Conservation (phyloP, 129 eudicot genomes). For the Lonicera japonica region DNA sequence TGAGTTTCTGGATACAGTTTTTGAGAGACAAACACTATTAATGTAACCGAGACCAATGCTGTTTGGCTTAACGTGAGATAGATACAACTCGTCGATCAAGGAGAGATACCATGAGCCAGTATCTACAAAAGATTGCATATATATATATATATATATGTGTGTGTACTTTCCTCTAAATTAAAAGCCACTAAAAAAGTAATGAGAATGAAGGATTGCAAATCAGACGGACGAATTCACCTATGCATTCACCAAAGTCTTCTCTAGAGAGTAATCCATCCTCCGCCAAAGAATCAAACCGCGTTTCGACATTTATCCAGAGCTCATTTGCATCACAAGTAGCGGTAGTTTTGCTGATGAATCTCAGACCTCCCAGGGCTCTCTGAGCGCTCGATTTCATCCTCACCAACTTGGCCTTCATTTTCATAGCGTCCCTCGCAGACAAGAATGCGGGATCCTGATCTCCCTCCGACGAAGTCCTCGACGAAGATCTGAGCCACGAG, state of each 20-base stretch:
- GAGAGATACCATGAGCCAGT: too few species aligned
- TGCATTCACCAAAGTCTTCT: constrained; percentile 88
- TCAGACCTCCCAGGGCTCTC: constrained; percentile 74
- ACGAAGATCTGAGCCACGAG: constrained; percentile 49
- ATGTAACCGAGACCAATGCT: too few species aligned
- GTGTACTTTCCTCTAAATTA: too few species aligned
- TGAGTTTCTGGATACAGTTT: too few species aligned
- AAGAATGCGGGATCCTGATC: constrained; percentile 28
- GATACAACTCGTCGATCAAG: too few species aligned
- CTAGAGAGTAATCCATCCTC: constrained; percentile 52
- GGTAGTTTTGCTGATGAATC: constrained; percentile 72
- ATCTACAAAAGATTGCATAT: too few species aligned
- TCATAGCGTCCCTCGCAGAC: constrained; percentile 59
- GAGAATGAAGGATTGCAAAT: too few species aligned
- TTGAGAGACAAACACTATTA: too few species aligned
- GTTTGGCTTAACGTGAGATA: too few species aligned
- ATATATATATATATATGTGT: too few species aligned
- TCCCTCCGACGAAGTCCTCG: constrained; percentile 43
- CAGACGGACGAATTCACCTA: constrained; percentile 36
- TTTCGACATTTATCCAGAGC: constrained; percentile 69
- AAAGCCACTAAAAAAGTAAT: too few species aligned
- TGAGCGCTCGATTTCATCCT: constrained; percentile 75
- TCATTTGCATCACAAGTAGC: constrained; percentile 31
- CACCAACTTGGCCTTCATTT: constrained; percentile 46
- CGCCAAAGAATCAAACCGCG: constrained; percentile 52